Conservation (phyloP, 2,329 filamentous ascomycete genomes). For the Aspergillus chevalieri region DNA sequence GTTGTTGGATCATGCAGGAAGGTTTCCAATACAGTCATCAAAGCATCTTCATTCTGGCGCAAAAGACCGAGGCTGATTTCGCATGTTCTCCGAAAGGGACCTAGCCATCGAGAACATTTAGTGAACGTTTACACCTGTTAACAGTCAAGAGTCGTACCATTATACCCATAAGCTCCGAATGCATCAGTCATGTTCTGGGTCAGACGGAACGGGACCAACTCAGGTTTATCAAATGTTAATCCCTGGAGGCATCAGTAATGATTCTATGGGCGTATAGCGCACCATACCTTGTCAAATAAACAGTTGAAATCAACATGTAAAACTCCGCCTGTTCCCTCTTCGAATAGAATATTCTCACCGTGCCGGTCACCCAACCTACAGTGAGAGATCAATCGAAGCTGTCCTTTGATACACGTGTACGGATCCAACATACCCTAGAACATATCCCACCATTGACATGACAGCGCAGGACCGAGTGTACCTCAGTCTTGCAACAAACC, state of each 20-base stretch:
- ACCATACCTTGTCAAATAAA: slow-evolving; percentile 75
- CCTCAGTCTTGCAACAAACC: slow-evolving; percentile 80
- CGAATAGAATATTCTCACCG: slow-evolving; percentile 92
- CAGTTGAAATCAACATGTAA: slow-evolving; percentile 99
- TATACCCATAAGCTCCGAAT: slow-evolving; percentile 90
- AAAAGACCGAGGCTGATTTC: slow-evolving; percentile 82
- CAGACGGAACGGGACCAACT: slow-evolving; percentile 89
- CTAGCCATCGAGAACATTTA: slow-evolving; percentile 15
- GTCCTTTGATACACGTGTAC: background rate
- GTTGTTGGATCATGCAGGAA: slow-evolving; percentile 96
- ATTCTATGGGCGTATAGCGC: background rate
- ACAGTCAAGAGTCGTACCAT: slow-evolving; percentile 44
- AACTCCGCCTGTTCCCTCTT: slow-evolving; percentile 86
- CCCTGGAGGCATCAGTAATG: slow-evolving; percentile 43
- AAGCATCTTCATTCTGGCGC: slow-evolving; percentile 85
- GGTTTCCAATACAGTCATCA: slow-evolving; percentile 95
- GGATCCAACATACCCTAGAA: slow-evolving; percentile 55
- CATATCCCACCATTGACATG: slow-evolving; percentile 99
- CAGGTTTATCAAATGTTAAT: slow-evolving; percentile 87
- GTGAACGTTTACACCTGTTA: background rate
- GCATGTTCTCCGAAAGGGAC: slow-evolving; percentile 83
- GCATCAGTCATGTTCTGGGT: slow-evolving; percentile 99
- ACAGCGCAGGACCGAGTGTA: slow-evolving; percentile 94
- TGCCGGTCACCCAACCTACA: slow-evolving; percentile 78
- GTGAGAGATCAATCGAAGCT: slow-evolving; percentile 2